Evolutionary conservation across 768 basidiomycete genomes (phyloP).

Genomic region (Russula olivacea): DNA sequence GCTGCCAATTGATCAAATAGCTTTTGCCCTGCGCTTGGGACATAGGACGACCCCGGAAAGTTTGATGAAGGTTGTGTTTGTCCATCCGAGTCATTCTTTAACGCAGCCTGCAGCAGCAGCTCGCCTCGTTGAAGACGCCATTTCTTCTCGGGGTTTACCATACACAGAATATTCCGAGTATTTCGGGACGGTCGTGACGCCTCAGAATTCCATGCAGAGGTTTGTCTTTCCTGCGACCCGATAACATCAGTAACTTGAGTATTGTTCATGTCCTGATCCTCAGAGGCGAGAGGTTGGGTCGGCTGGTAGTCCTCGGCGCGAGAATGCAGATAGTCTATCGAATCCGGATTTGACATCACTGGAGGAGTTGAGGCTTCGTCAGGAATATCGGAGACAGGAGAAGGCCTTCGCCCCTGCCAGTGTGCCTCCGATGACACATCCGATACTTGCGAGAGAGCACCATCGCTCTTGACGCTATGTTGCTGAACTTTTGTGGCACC

Average conservation of each 20-base stretch:
- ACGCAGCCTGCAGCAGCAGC: conserved; percentile 6
- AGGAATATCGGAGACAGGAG: conserved; percentile 3
- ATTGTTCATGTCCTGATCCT: conserved; percentile 11
- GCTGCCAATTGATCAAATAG: conserved; percentile 12
- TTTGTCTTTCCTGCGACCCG: not conserved
- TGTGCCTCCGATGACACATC: conserved; percentile 7
- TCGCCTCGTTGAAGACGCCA: conserved; percentile 23
- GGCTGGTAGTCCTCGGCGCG: conserved; percentile 15
- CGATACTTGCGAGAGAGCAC: conserved; percentile 2
- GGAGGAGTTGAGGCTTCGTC: conserved; percentile 16
- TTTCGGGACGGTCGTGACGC: conserved; percentile 25
- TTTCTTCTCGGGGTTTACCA: conserved; percentile 33
- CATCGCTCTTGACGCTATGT: not conserved
- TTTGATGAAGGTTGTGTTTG: conserved; percentile 29
- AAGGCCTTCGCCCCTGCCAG: not conserved
- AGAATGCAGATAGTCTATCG: not conserved
- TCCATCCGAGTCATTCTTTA: conserved; percentile 9
- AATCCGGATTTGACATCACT: conserved; percentile 15
- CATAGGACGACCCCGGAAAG: conserved; percentile 14
- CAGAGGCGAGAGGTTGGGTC: conserved; percentile 19
- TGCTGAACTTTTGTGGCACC: not conserved
- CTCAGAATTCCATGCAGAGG: not conserved
- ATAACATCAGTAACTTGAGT: conserved; percentile 6
- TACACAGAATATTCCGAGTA: conserved; percentile 31
- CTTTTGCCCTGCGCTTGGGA: conserved; percentile 6